A percentile compares a stretch with the other conserved stretches of the same genome.
Evolutionary conservation across 495 filamentous ascomycete species (phyloP).

Genomic region (Talaromyces nanjingensis): DNA sequence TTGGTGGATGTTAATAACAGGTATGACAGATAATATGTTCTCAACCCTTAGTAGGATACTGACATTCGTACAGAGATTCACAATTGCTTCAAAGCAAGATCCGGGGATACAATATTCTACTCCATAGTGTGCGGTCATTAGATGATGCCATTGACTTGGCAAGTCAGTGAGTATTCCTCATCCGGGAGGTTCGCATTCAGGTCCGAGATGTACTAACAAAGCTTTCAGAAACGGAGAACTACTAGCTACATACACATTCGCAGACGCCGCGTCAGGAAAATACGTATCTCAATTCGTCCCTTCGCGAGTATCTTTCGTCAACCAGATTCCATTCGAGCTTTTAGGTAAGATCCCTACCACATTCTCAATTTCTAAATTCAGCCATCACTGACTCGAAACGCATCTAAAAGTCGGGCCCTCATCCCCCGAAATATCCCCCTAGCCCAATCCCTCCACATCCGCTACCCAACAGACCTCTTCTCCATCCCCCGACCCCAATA

Average conservation of each 20-base stretch:
- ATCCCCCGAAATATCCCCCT: not conserved
- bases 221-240: constrained; percentile 14
- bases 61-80: not conserved
- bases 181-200: not conserved
- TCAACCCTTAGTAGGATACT: not conserved
- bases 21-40: not conserved
- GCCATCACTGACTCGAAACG: too few relatives aligned
- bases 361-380: too few relatives aligned
- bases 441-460: constrained; percentile 1
- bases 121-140: constrained; percentile 32
- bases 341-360: constrained; percentile 19
- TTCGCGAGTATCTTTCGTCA: constrained; percentile 37
- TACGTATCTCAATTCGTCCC: constrained; percentile 47
- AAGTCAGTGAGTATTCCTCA: constrained; percentile 15
- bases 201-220: constrained; percentile 1
- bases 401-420: not conserved
- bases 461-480: constrained; percentile 33
- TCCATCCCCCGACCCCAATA: constrained; percentile 34
- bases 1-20: not conserved
- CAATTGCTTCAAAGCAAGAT: not conserved
- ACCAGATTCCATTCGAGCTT: constrained; percentile 42
- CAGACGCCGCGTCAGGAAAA: constrained; percentile 36
- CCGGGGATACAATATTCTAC: constrained; percentile 13
- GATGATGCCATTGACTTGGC: constrained; percentile 41
- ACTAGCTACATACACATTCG: constrained; percentile 45